Evolutionary conservation across 2,329 filamentous ascomycete species (phyloP).

Genomic region (Sporothrix brasiliensis): DNA sequence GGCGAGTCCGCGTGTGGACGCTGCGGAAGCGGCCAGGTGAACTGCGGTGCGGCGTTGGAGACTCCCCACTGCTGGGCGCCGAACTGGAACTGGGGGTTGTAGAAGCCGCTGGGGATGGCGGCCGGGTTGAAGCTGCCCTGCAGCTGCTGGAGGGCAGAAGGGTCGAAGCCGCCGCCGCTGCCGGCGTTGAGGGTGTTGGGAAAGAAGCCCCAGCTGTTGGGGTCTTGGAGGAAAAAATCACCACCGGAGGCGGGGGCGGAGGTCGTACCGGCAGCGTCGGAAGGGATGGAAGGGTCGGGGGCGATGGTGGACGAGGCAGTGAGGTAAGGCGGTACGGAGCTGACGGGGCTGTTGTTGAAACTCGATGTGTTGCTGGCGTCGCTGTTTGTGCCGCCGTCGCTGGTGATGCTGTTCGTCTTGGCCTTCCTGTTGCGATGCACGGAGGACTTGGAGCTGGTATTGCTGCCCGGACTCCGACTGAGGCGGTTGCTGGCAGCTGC

Average conservation of each 20-base stretch:
- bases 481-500: not conserved
- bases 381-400: not conserved
- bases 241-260: constrained; percentile 18
- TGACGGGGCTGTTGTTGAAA: constrained; percentile 23
- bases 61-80: constrained; percentile 41
- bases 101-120: constrained; percentile 42
- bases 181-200: constrained; percentile 47
- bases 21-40: constrained; percentile 44
- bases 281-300: not conserved
- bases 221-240: constrained; percentile 37
- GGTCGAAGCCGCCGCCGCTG: constrained; percentile 42
- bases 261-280: not conserved
- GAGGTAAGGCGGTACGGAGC: constrained; percentile 11
- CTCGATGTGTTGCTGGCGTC: not conserved
- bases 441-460: not conserved
- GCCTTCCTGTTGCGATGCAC: constrained; percentile 2
- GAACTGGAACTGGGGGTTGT: constrained; percentile 36
- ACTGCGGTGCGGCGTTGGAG: constrained; percentile 37
- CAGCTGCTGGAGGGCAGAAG: constrained; percentile 33
- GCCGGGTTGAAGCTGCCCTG: constrained; percentile 33
- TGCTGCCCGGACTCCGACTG: constrained; percentile 2
- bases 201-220: constrained; percentile 53
- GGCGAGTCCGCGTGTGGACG: constrained; percentile 41
- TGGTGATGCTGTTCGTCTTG: constrained; percentile 19
- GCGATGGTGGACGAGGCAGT: constrained; percentile 40